Conservation (phyloP, 805 yeast genomes). For the Wickerhamiella australiensis region DNA sequence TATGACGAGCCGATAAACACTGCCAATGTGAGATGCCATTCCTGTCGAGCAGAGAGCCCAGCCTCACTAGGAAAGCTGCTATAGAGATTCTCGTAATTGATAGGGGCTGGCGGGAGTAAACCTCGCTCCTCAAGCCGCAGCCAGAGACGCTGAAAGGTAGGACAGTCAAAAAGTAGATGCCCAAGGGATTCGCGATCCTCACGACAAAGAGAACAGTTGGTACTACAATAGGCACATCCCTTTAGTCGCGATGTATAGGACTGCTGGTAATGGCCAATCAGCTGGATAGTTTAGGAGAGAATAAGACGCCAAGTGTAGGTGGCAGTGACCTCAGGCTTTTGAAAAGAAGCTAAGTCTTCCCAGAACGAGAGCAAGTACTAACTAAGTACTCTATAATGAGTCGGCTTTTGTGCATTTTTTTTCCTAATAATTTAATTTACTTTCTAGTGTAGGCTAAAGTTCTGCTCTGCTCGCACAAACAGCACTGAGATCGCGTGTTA, state of each 20-base stretch:
- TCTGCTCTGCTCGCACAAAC: no score
- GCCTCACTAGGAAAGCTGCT: neutral
- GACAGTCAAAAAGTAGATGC: neutral
- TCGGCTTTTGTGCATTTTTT: no score
- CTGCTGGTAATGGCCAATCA: neutral
- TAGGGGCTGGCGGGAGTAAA: neutral
- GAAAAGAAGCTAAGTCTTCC: neutral
- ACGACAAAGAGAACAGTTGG: neutral
- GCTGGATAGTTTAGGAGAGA: neutral
- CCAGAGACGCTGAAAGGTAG: neutral
- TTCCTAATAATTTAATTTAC: no score
- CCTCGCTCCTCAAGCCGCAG: neutral
- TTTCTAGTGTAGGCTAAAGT: no score
- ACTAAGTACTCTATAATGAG: no score
- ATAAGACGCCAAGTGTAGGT: neutral
- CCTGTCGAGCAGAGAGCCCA: neutral
- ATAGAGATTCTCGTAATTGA: neutral
- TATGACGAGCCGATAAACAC: neutral
- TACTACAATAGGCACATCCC: neutral
- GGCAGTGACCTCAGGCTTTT: neutral
- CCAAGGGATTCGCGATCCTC: neutral
- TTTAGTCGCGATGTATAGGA: neutral
- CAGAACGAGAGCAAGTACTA: neutral
- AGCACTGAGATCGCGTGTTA: no score
- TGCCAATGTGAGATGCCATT: neutral